Base-by-base conservation (phyloP, 257 asterid genomes). In the Gynochthodes officinalis region DNA sequence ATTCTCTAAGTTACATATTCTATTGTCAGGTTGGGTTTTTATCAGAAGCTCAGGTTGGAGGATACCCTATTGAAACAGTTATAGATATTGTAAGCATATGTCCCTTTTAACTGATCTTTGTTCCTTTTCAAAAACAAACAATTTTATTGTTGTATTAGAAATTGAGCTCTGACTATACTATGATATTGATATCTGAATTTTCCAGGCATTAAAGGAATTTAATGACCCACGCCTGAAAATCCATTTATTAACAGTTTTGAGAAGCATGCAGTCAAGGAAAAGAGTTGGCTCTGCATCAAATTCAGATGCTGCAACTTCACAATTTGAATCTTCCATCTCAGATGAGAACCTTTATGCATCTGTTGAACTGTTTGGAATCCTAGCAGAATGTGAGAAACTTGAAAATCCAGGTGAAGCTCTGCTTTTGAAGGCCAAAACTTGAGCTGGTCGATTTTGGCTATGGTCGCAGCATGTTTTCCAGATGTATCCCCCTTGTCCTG, bases 371-470 rank as follows among this genome's bases (percentile, higher is more conserved):
- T 95, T 95, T 85, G 96, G 87, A 75, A 92, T 92, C 69, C 85
- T 92, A 77, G 98, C 98, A 1, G 97, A 90, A 75, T 92, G 99
- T 81, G 99, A 95, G 79, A 92, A 85, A 72, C 83, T 79, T 72
- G 89, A 86, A 84, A 88, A 79, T 77, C 96, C 99, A 55, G 99
- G 99, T 73, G 89, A 88, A 81, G 95, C 93, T 67, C 96, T 95
- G 82, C 98, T 95, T 70, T 80, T 87, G 73, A 89, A 92, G 83
- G 98, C 99, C 64, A 92, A 95, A 88, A 95, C 84, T 81, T 95
- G 82, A 69, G 98, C 87, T 95, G 99, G 99, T 86, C 99, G 32
- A 86, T 95, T 80, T 83, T 95, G 90, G 99, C 98, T 68, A 82
- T 92, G 94, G 83, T 92, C 53, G 97, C 99, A 12, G 89, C 99